Percentiles rank a stretch among this genome's conserved stretches.
phyloP scores from a whole-genome alignment of 2,329 filamentous ascomycete genomes.

The Aspergillus niger region DNA sequence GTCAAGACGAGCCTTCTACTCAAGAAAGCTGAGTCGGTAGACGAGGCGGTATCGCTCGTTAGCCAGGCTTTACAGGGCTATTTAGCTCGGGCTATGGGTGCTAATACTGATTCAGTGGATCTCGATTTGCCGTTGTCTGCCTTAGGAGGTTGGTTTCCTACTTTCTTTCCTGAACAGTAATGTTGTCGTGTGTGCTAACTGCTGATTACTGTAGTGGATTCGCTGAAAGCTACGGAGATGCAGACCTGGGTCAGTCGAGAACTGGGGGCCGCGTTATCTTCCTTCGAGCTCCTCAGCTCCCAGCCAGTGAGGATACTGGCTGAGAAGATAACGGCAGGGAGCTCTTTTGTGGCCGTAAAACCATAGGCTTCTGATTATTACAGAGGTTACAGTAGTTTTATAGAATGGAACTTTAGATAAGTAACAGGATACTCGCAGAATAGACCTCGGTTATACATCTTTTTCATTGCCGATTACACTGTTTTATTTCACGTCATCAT shows the following conservation, averaged over 20 bases:
- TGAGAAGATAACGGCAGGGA: constrained; percentile 22
- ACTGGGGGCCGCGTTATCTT: constrained; percentile 22
- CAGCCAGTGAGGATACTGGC: constrained; percentile 22
- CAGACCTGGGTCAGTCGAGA: constrained; percentile 27
- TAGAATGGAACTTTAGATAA: no score
- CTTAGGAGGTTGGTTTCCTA: constrained; percentile 13
- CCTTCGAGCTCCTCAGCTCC: constrained; percentile 27
- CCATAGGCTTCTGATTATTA: no score
- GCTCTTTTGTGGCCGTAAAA: constrained; percentile 15
- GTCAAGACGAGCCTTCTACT: neutral
- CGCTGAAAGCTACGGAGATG: constrained; percentile 25
- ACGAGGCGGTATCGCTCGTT: neutral
- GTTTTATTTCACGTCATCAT: no score
- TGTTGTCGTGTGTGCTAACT: neutral
- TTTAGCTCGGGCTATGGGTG: constrained; percentile 24
- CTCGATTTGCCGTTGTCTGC: constrained; percentile 25
- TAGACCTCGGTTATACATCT: no score
- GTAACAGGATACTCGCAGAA: no score
- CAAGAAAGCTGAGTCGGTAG: neutral
- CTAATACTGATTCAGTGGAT: constrained; percentile 24
- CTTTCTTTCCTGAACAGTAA: no score
- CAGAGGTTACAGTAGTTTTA: no score
- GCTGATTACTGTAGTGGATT: constrained; percentile 16
- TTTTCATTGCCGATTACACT: no score
- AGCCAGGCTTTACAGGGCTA: constrained; percentile 19